phyloP scores from a whole-genome alignment of 2,329 filamentous ascomycete species.

The Periglandula ipomoeae region DNA sequence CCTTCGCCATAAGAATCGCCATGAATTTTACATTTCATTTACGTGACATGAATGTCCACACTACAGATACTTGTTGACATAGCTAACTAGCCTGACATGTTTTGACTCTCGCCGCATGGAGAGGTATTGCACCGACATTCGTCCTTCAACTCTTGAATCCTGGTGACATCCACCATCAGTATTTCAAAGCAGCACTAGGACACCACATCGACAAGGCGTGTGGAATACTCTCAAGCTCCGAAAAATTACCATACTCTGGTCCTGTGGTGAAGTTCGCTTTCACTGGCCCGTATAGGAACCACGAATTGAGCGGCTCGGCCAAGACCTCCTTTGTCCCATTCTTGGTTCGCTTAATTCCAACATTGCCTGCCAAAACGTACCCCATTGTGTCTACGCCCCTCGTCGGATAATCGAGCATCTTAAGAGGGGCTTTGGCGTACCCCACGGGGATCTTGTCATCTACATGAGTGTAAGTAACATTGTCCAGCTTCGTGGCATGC shows the following conservation, averaged over 20 bases:
- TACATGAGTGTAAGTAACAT: constrained; percentile 19
- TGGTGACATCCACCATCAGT: neutral
- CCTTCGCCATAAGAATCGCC: too few relatives aligned
- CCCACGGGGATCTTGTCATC: constrained; percentile 24
- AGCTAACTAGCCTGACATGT: too few relatives aligned
- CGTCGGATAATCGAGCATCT: constrained; percentile 21
- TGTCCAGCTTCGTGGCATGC: constrained; percentile 17
- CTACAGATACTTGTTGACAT: too few relatives aligned
- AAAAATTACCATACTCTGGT: constrained; percentile 12
- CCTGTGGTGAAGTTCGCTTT: constrained; percentile 15
- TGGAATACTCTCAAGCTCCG: constrained; percentile 15
- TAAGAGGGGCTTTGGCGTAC: constrained; percentile 30
- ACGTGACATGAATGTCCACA: too few relatives aligned
- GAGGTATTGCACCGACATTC: neutral
- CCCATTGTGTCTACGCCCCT: constrained; percentile 14
- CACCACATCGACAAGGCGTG: constrained; percentile 3
- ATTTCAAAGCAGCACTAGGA: neutral
- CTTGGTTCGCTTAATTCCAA: constrained; percentile 22
- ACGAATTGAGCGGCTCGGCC: constrained; percentile 27
- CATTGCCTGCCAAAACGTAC: constrained; percentile 29
- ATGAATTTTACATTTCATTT: too few relatives aligned
- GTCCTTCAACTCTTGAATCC: too few relatives aligned
- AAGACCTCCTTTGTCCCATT: constrained; percentile 13
- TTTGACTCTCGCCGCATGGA: too few relatives aligned
- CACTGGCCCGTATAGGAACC: constrained; percentile 31